Base-by-base conservation (phyloP, 352 stramenopile species). In the Phytopythium chamaehyphon region DNA sequence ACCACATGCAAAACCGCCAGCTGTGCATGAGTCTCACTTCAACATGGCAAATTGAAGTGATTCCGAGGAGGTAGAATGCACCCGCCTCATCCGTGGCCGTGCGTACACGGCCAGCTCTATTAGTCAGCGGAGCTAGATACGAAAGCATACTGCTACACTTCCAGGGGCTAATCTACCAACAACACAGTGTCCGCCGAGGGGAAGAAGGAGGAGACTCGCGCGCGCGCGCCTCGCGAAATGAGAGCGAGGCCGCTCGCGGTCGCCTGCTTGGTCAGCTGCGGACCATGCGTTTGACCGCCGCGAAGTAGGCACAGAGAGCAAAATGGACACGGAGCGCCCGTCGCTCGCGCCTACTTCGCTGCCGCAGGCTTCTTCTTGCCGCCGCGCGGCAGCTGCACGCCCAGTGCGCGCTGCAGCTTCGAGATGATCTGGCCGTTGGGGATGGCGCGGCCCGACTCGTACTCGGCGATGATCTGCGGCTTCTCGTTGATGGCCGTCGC, bases 381-480 rank as follows among this genome's bases (percentile, higher is more conserved):
- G 33, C 71, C 78, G 38, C 88, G 85, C 12, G 88, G 88, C 3
- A 97, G 74, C 61, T 92, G 86, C 48, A 76, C 71, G 31, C 91
- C 96, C 43, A 99, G 78, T 54, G 94, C 88, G 45, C 91, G 86
- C 62, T 99, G 96, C 44, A 99, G 77, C 74, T 99, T 99, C 18
- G 66, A 77, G 59, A 99, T 98, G 71, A 99, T 97, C 68, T 97
- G 81, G 31, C 87, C 88, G 73, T 99, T 99, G 7, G 97, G 97
- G 66, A 99, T 97, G 31, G 96, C 96, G 60, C 97, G 97, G 33
- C 97, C 97, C 14, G 84, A 98, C 69, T 99, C 97, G 72, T 99
- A 99, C 64, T 99, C 90, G 28, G 83, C 92, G 33, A 99, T 94
- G 14, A 99, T 80, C 68, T 98, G 95, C 36, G 96, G 95, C 69